phyloP scores from a whole-genome alignment of 202 grass and related monocot species.

The Dendrocalamus latiflorus region DNA sequence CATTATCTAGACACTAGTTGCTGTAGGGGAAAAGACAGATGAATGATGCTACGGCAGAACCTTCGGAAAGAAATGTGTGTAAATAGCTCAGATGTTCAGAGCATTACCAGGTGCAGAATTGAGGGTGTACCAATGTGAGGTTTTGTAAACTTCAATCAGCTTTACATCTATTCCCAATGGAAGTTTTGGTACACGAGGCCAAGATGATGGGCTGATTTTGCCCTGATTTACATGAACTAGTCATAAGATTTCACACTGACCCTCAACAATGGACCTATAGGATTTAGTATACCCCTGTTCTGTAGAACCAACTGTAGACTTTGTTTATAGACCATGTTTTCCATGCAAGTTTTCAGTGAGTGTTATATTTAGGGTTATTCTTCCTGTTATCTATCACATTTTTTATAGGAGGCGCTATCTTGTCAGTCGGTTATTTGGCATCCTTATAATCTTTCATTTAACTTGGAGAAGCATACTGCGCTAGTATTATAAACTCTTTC shows the following conservation, averaged over 20 bases:
- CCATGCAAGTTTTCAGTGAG: not conserved
- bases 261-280: not conserved
- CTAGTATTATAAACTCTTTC: not conserved
- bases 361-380: too few relatives aligned
- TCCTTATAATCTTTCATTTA: not conserved
- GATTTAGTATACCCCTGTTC: not conserved
- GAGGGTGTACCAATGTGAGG: not conserved
- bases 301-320: not conserved
- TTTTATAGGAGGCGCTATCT: too few relatives aligned
- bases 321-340: not conserved
- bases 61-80: slow-evolving; percentile 24
- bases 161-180: not conserved
- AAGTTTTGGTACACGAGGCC: not conserved
- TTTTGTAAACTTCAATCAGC: not conserved
- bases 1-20: slow-evolving; percentile 47
- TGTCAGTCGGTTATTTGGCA: too few relatives aligned
- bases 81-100: slow-evolving; percentile 34
- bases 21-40: not conserved
- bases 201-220: not conserved
- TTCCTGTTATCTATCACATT: too few relatives aligned
- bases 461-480: not conserved
- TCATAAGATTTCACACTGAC: not conserved
- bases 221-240: not conserved
- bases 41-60: not conserved
- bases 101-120: slow-evolving; percentile 6